Conservation (phyloP, 2,329 filamentous ascomycete genomes). For the Eutypa lata region DNA sequence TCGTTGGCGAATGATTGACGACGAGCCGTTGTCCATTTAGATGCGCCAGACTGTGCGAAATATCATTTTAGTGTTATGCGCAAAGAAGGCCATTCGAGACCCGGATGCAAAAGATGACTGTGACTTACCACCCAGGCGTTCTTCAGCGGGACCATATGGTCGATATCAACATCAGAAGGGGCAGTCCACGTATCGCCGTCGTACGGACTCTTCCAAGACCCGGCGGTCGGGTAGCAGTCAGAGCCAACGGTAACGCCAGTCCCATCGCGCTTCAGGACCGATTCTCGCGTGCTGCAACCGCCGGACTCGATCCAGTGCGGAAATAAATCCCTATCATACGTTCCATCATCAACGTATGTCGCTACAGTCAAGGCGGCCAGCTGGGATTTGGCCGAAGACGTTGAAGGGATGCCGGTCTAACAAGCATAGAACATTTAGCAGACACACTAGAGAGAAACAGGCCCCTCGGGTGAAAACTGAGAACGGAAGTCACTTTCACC, state of each 20-base stretch:
- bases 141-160: constrained; percentile 77
- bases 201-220: constrained; percentile 69
- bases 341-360: constrained; percentile 48
- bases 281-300: constrained; percentile 69
- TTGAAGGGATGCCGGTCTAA: neutral
- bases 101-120: neutral
- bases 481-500: no score
- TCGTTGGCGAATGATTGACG: constrained; percentile 76
- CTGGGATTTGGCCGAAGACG: neutral
- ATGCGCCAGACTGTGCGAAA: constrained; percentile 61
- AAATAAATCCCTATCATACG: constrained; percentile 66
- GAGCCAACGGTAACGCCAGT: constrained; percentile 55
- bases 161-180: constrained; percentile 72
- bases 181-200: constrained; percentile 67
- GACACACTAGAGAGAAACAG: no score
- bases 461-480: no score
- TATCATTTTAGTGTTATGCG: no score
- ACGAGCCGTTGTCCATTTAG: constrained; percentile 65
- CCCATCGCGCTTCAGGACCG: constrained; percentile 72
- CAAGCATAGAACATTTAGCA: no score
- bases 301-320: constrained; percentile 65
- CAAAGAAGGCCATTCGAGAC: no score
- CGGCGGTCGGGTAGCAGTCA: constrained; percentile 61
- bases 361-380: constrained; percentile 18
- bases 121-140: constrained; percentile 70